Evolutionary conservation across 2,329 filamentous ascomycete genomes (phyloP).

Genomic region (Claviceps pazoutovae): DNA sequence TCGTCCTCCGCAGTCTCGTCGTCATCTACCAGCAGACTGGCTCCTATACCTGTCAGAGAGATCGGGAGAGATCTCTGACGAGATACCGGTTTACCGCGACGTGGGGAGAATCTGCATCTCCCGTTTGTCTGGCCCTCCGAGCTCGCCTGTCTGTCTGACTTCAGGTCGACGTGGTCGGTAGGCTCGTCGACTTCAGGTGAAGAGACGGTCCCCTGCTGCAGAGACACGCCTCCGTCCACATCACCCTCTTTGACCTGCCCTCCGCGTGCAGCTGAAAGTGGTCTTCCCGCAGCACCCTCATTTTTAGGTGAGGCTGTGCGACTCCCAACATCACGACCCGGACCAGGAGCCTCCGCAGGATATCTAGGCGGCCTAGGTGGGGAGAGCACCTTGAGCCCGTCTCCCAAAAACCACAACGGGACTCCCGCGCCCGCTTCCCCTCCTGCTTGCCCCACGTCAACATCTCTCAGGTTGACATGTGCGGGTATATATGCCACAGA

Average conservation of each 20-base stretch:
- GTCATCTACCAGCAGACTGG: slow-evolving; percentile 10
- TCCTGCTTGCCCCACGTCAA: slow-evolving; percentile 2
- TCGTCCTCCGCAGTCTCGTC: slow-evolving; percentile 9
- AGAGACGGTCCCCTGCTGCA: background rate
- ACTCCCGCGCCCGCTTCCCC: background rate
- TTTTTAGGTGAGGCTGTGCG: background rate
- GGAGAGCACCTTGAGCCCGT: slow-evolving; percentile 3
- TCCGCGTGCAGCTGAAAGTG: background rate
- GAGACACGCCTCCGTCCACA: slow-evolving; percentile 4
- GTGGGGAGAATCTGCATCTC: background rate
- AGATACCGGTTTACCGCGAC: background rate
- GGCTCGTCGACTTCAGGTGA: background rate
- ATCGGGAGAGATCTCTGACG: slow-evolving; percentile 6
- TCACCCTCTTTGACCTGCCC: background rate
- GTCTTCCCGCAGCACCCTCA: background rate
- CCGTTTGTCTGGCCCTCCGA: background rate
- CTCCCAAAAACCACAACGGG: slow-evolving; percentile 4
- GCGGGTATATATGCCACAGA: background rate
- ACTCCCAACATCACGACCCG: background rate
- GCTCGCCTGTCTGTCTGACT: background rate
- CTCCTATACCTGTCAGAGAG: slow-evolving; percentile 14
- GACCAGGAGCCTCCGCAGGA: background rate
- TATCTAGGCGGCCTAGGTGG: background rate
- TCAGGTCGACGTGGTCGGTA: background rate
- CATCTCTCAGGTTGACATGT: background rate